Base-by-base conservation (phyloP, 192 early-diverging fungal genomes). In the Entomortierella parvispora region DNA sequence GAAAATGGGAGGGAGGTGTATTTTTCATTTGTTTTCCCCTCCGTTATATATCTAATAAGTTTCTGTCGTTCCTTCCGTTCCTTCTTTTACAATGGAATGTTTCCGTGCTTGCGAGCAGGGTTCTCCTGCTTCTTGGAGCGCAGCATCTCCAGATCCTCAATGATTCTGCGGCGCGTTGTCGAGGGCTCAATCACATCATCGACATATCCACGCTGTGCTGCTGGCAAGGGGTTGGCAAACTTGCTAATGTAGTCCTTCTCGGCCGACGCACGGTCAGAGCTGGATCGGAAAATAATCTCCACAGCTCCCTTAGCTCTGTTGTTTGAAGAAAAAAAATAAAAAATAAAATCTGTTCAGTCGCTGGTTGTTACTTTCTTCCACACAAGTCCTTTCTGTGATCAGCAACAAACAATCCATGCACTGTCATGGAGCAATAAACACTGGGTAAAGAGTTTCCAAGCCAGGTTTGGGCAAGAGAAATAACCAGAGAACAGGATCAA, bases 81-180 rank as follows among this genome's bases (percentile, higher is more conserved):
- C 28, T 49, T 37, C 40, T 34, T 77, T 87, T 89, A 97, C 63
- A 99, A 75, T 20, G 97, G 97, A 61, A 96, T 90, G 74, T 96
- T 97, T 49, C 94, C 94, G 80, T 99, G 97, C 85, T 99, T 99
- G 84, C 97, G 97, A 71, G 81, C 69, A 32, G 94, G 96, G 74
- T 93, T 93, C 62, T 65, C 67, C 46, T 83, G 80, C 63, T 91
- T 83, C 84, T 99, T 99, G 64, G 66, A 58, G 65, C 89, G 87
- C 59, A 99, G 80, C 75, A 95, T 85, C 32, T 86, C 84, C 61
- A 99, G 84, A 68, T 97, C 96, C 64, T 96, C 89, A 80, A 99
- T 96, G 74, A 99, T 88, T 18, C 91, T 83, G 43, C 60, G 74
- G 28, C 97, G 86, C 12, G 97, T 97, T 8, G 78, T 58, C 20